Evolutionary conservation across 225 moss, liverwort and hornwort species (phyloP), one percentile per base, ranked within the genome.

Genomic region (Anthoceros angustus): DNA sequence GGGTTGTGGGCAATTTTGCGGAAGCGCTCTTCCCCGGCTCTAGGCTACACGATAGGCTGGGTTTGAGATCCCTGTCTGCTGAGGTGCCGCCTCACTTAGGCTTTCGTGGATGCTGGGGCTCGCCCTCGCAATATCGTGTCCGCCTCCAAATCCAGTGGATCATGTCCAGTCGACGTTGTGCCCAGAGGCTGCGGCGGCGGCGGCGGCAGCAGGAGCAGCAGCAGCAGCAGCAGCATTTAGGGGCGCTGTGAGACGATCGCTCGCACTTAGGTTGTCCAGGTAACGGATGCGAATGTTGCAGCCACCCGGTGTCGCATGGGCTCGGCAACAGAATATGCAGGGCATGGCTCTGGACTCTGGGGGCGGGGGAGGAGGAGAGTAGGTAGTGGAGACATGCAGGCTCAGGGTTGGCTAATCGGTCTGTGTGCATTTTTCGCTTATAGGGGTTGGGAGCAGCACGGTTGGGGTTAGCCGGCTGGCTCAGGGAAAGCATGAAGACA

Each of bases 391-490:
- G 45, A 46, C 45, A 32, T 32, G 45, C 45, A 46, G 45, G 45
- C 45, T 46, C 45, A 46, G 45, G 45, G 45, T 46, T 46, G 45
- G 45, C 45, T 46, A 46, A 46, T 46, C 45, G 16, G 45, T 46
- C 45, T 46, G 45, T 46, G 45, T 46, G 45, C 45, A 16, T 2
- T 46, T 46, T 46, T 11, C 45, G 45, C 45, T 2, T 46, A 46
- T 46, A 46, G 45, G 45, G 45, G 45, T 11, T 46, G 45, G 11
- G 32, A 32, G 45, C 12, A 46, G 45, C 45, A 46, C 11, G 16
- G 1, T 46, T 46, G 45, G 11, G 45, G 45, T 46, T 46, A 46
- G 45, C 45, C 45, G 16, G 45, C 16, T 46, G 45, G 45, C 45
- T 46, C 16, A 46, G 45, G 45, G 45, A 46, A 46, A 46, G 45